Percentiles rank a stretch among this genome's conserved stretches.
phyloP scores from a whole-genome alignment of 2,329 filamentous ascomycete species.

The Ceratocystis variospora region DNA sequence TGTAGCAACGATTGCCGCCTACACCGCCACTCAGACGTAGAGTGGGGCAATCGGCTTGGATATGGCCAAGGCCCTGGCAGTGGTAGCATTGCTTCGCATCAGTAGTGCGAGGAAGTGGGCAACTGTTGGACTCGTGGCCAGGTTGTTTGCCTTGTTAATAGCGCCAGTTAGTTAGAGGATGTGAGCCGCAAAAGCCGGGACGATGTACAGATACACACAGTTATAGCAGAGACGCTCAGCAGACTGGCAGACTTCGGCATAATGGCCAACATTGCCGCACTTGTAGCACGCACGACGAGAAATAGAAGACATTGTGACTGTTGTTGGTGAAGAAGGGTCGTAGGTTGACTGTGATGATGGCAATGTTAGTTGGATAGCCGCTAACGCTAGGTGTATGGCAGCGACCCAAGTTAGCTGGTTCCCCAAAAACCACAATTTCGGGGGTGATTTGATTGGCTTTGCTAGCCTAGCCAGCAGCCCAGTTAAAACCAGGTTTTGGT shows the following conservation, averaged over 20 bases:
- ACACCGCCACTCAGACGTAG: slow-evolving; percentile 76
- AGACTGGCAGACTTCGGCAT: slow-evolving; percentile 86
- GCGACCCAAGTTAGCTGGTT: no score
- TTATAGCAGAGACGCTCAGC: slow-evolving; percentile 99
- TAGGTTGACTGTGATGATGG: no score
- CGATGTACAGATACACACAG: slow-evolving; percentile 45
- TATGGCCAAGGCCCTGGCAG: slow-evolving; percentile 94
- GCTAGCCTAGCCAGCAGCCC: not conserved
- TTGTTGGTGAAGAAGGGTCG: not conserved
- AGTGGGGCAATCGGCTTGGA: slow-evolving; percentile 97
- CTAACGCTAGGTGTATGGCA: no score
- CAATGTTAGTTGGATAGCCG: not conserved
- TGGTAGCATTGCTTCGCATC: slow-evolving; percentile 99
- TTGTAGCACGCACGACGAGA: slow-evolving; percentile 75
- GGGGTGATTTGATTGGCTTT: not conserved
- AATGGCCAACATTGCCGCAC: slow-evolving; percentile 70
- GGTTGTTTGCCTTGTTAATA: slow-evolving; percentile 58
- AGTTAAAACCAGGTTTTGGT: not conserved
- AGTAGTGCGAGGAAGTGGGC: slow-evolving; percentile 88
- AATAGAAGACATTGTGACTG: slow-evolving; percentile 55
- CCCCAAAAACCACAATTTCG: no score
- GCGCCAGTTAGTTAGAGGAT: slow-evolving; percentile 21
- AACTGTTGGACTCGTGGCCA: slow-evolving; percentile 94
- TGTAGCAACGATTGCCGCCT: slow-evolving; percentile 84
- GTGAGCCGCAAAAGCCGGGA: not conserved